Evolutionary conservation across 1,139 yeast species (phyloP).

Genomic region (Geotrichum aggregatum): DNA sequence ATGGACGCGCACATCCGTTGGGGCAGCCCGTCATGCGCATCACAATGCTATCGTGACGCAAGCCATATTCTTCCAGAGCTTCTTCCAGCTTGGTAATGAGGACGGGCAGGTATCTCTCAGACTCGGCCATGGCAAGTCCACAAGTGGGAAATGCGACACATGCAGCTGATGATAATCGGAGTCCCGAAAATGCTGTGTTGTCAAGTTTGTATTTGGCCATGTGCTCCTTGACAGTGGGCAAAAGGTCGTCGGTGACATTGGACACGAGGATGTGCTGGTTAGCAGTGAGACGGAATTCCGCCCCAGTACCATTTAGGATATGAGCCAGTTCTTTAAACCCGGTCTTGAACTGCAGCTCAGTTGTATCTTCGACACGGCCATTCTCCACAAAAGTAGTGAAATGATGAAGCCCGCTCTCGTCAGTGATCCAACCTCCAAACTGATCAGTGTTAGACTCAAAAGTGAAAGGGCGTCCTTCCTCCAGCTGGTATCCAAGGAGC

Average conservation of each 20-base stretch:
- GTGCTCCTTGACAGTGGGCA: slow-evolving; percentile 57
- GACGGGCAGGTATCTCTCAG: slow-evolving; percentile 88
- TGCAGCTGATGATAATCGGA: slow-evolving; percentile 88
- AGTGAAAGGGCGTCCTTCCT: slow-evolving; percentile 63
- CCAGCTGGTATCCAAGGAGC: slow-evolving; percentile 71
- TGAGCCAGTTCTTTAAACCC: slow-evolving; percentile 80
- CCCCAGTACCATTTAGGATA: slow-evolving; percentile 54
- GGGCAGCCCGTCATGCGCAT: slow-evolving; percentile 99
- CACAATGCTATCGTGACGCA: slow-evolving; percentile 89
- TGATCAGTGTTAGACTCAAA: slow-evolving; percentile 85
- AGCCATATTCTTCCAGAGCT: slow-evolving; percentile 83
- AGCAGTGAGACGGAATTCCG: slow-evolving; percentile 91
- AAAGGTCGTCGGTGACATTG: slow-evolving; percentile 64
- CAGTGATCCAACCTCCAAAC: slow-evolving; percentile 84
- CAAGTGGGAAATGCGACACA: slow-evolving; percentile 99
- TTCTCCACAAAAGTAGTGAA: slow-evolving; percentile 93
- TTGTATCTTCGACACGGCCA: slow-evolving; percentile 93
- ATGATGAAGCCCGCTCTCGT: slow-evolving; percentile 81
- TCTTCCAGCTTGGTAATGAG: slow-evolving; percentile 76
- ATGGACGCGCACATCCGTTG: slow-evolving; percentile 97
- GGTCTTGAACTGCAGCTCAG: slow-evolving; percentile 82
- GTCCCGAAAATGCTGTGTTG: slow-evolving; percentile 75
- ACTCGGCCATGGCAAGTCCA: slow-evolving; percentile 98
- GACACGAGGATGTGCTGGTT: slow-evolving; percentile 87
- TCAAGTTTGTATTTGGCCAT: slow-evolving; percentile 75